Base-by-base conservation (phyloP, 768 basidiomycete species). In the Jaapia argillacea region DNA sequence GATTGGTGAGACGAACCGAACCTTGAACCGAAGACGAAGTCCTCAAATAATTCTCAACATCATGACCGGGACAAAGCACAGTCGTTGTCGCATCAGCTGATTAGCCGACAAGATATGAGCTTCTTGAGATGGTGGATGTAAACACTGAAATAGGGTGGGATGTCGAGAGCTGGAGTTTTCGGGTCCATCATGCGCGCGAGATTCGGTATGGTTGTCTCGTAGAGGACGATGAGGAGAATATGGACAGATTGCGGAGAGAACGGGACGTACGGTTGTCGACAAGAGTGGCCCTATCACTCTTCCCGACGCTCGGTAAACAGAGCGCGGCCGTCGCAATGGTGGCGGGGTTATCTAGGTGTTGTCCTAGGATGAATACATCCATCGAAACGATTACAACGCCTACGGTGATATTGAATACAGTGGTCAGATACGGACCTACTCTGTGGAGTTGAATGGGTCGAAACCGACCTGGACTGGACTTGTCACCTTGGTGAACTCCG, bases 401-500 rank as follows among this genome's bases (percentile, higher is more conserved):
- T n/a, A n/a, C n/a, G n/a, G n/a, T n/a, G n/a, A n/a, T n/a, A n/a
- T n/a, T n/a, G n/a, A n/a, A n/a, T n/a, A n/a, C n/a, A n/a, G n/a
- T n/a, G n/a, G n/a, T n/a, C n/a, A n/a, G n/a, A n/a, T n/a, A n/a
- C n/a, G n/a, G n/a, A n/a, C n/a, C n/a, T n/a, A n/a, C n/a, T n/a
- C n/a, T n/a, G n/a, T n/a, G n/a, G n/a, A n/a, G n/a, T n/a, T n/a
- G n/a, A n/a, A n/a, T n/a, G n/a, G n/a, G n/a, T n/a, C n/a, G n/a
- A n/a, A n/a, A n/a, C n/a, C n/a, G n/a, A 38, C 66, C 70, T 5
- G 74, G 58, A 4, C 68, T 67, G 48, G 72, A 1, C 70, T 69
- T 35, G 70, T 64, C 10, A 38, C 7, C 37, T 21, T 70, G 43
- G 2, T 69, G 63, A 24, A 75, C 66, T 5, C 49, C 57, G 18